Evolutionary conservation across 495 filamentous ascomycete genomes (phyloP).

Genomic region (Aspergillus taichungensis): DNA sequence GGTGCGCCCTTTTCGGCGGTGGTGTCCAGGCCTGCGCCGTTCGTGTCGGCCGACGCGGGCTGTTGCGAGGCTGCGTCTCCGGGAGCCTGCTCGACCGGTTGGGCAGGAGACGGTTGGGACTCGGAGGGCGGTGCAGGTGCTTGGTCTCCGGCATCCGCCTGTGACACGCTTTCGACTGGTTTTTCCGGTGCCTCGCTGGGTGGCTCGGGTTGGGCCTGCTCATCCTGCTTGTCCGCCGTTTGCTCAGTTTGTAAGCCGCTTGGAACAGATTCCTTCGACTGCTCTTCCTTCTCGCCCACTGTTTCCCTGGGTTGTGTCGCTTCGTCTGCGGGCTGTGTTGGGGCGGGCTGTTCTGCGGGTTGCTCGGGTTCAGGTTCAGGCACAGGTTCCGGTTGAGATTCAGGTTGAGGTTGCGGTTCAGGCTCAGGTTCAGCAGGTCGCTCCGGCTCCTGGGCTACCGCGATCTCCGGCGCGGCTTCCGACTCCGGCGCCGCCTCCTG

Average conservation of each 20-base stretch:
- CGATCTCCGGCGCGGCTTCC: conserved; percentile 4
- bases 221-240: not conserved
- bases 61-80: conserved; percentile 8
- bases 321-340: not conserved
- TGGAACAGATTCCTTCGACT: not conserved
- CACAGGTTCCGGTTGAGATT: not conserved
- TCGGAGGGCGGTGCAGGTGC: not conserved
- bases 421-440: conserved; percentile 1
- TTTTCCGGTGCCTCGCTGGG: not conserved
- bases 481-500: conserved; percentile 10
- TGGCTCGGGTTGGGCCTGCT: too few relatives aligned
- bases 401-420: not conserved
- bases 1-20: conserved; percentile 11
- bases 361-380: not conserved
- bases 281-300: not conserved
- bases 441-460: conserved; percentile 8
- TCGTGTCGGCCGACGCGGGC: not conserved
- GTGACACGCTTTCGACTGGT: not conserved
- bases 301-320: not conserved
- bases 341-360: not conserved
- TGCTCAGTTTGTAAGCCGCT: not conserved
- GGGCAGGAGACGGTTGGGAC: conserved; percentile 1
- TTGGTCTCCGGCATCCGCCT: conserved; percentile 5
- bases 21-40: conserved; percentile 4
- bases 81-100: conserved; percentile 20